Percentiles rank a stretch among this genome's conserved stretches.
Evolutionary conservation across 2,329 filamentous ascomycete genomes (phyloP).

Genomic region (Knoxdaviesia proteae): DNA sequence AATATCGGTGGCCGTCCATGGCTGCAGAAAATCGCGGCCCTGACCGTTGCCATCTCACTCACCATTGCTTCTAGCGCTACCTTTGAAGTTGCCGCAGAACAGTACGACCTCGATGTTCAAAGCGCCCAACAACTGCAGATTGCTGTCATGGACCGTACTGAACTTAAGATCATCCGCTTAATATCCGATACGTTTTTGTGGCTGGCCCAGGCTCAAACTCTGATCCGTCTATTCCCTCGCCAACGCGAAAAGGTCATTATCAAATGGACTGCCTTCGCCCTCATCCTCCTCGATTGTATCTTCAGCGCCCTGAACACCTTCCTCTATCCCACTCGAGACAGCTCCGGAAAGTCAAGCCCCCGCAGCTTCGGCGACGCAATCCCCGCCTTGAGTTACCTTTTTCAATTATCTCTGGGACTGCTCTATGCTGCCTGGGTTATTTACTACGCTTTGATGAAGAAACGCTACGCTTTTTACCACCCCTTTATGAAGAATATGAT

Average conservation of each 20-base stretch:
- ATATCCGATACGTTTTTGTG: slow-evolving; percentile 93
- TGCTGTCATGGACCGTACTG: slow-evolving; percentile 61
- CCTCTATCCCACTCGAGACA: slow-evolving; percentile 27
- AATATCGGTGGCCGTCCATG: slow-evolving; percentile 82
- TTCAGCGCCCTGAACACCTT: slow-evolving; percentile 91
- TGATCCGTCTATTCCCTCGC: slow-evolving; percentile 86
- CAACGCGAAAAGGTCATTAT: slow-evolving; percentile 97
- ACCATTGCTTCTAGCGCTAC: slow-evolving; percentile 89
- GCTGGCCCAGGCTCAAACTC: slow-evolving; percentile 90
- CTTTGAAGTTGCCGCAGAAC: slow-evolving; percentile 60
- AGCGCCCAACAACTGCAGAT: slow-evolving; percentile 58
- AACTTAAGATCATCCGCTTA: slow-evolving; percentile 76
- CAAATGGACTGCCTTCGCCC: slow-evolving; percentile 91
- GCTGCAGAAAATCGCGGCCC: slow-evolving; percentile 66
- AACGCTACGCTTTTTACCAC: slow-evolving; percentile 78
- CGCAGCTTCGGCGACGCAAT: slow-evolving; percentile 73
- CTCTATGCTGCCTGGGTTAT: slow-evolving; percentile 87
- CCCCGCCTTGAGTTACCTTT: slow-evolving; percentile 76
- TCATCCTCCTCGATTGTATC: slow-evolving; percentile 76
- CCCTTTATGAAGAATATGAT: slow-evolving; percentile 77
- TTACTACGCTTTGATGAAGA: slow-evolving; percentile 83
- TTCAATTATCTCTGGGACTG: slow-evolving; percentile 68
- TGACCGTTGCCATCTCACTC: slow-evolving; percentile 62
- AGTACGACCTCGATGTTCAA: slow-evolving; percentile 62
- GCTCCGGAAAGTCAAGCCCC: slow-evolving; percentile 31